A percentile compares a stretch with the other conserved stretches of the same genome.
phyloP scores from a whole-genome alignment of 73 alveolate genomes.

The Paraurostyla sp. region DNA sequence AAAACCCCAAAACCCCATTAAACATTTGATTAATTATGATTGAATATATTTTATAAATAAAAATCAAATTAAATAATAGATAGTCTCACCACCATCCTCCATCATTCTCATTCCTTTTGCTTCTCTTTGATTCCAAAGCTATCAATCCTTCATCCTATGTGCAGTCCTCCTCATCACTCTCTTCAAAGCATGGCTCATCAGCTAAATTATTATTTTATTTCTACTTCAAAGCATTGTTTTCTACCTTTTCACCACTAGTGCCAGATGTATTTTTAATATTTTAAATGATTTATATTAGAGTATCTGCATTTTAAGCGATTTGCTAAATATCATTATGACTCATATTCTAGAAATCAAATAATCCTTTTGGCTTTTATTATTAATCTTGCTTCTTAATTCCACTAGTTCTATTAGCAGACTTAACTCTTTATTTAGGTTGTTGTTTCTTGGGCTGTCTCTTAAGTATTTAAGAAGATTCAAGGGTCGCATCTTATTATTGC shows the following conservation, averaged over 20 bases:
- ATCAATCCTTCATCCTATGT: constrained; percentile 14
- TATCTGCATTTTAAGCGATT: constrained; percentile 30
- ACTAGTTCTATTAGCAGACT: not conserved
- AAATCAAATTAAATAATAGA: no score
- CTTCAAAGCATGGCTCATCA: not conserved
- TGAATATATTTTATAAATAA: no score
- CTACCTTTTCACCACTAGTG: no score
- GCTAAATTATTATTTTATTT: no score
- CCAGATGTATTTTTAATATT: not conserved
- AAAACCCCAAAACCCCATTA: no score
- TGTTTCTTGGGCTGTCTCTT: no score
- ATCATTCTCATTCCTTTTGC: constrained; percentile 4
- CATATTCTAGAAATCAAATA: constrained; percentile 21
- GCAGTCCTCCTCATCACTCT: constrained; percentile 30
- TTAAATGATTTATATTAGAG: not conserved
- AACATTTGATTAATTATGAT: no score
- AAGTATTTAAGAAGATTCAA: no score
- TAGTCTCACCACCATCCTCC: not conserved
- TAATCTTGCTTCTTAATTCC: not conserved
- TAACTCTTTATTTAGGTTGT: not conserved
- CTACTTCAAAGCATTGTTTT: no score
- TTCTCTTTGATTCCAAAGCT: constrained; percentile 38
- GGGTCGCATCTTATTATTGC: no score
- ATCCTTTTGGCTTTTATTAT: not conserved
- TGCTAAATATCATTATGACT: constrained; percentile 22